A percentile compares a stretch with the other conserved stretches of the same genome.
Conservation (phyloP, 768 basidiomycete genomes). For the Tylopilus rubrobrunneus region DNA sequence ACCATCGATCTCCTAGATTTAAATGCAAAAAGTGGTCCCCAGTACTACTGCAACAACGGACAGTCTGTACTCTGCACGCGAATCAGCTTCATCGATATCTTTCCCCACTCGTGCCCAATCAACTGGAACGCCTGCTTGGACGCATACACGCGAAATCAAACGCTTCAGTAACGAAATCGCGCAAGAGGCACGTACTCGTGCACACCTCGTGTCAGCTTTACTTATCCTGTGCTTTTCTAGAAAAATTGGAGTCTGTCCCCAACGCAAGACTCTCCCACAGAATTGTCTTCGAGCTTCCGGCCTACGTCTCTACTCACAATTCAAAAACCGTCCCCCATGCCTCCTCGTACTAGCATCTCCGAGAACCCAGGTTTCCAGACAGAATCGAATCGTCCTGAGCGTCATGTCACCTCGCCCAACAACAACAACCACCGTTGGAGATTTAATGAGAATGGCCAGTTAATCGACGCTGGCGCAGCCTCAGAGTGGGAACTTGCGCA, state of each 20-base stretch:
- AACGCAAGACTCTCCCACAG: constrained; percentile 37
- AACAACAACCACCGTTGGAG: constrained; percentile 54
- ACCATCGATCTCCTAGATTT: constrained; percentile 38
- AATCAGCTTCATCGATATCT: constrained; percentile 33
- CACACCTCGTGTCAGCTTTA: constrained; percentile 22
- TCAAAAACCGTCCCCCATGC: constrained; percentile 46
- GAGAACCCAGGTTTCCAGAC: constrained; percentile 19
- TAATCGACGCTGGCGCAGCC: constrained; percentile 50
- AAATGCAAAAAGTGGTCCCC: constrained; percentile 72
- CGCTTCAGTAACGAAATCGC: constrained; percentile 31
- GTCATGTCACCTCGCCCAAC: constrained; percentile 34
- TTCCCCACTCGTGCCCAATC: constrained; percentile 29
- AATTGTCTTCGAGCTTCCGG: constrained; percentile 32
- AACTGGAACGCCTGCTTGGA: constrained; percentile 43
- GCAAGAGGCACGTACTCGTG: constrained; percentile 42
- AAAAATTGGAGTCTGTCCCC: constrained; percentile 48
- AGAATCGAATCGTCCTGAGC: constrained; percentile 35
- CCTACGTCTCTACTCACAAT: constrained; percentile 29
- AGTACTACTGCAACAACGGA: constrained; percentile 41
- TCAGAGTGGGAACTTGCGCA: constrained; percentile 71
- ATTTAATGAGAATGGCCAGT: constrained; percentile 58
- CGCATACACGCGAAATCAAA: constrained; percentile 41
- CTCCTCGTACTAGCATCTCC: constrained; percentile 37
- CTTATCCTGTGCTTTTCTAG: constrained; percentile 16
- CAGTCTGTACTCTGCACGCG: constrained; percentile 34